Base-by-base conservation (phyloP, 768 basidiomycete species). In the Boletus subcaerulescens region DNA sequence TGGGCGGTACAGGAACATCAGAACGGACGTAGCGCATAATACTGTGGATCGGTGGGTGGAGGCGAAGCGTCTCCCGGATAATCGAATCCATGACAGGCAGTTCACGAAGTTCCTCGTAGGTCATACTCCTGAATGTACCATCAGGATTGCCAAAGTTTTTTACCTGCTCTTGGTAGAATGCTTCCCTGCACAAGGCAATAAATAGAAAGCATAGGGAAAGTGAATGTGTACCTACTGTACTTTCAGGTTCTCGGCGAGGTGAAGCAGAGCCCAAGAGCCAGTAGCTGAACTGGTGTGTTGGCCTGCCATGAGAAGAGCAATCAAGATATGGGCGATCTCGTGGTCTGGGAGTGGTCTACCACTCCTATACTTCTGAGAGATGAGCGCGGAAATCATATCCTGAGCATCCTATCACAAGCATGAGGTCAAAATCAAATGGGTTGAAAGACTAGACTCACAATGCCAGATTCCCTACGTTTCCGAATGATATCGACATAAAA, bases 231-330 rank as follows among this genome's bases (percentile, higher is more conserved):
- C 87, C 64, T 67, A 94, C 91, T 82, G 84, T 57, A 95, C 64
- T 24, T 89, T 84, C 1, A 80, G 81, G 45, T 86, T 81, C 59
- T 82, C 75, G 29, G 94, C 96, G 31, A 98, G 70, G 65, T 97
- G 93, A 41, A 98, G 82, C 38, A 98, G 77, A 15, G 86, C 69
- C 97, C 97, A 99, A 11, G 93, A 87, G 32, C 86, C 86, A 20
- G 92, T 88, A 3, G 97, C 87, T 14, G 97, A 97, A 63, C 90
- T 92, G 0, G 97, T 99, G 73, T 99, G 97, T 74, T 99, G 97
- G 38, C 97, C 97, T 42, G 97, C 97, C 97, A 99, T 98, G 59
- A 99, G 85, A 44, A 99, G 82, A 15, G 97, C 97, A 65, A 98
- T 99, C 88, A 99, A 86, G 67, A 99, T 95, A 68, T 98, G 97